These are phyloP conservation scores for Kwoniella sp. DNA, from an alignment of 768 basidiomycete genomes.

Conservation along the genomic window DNA sequence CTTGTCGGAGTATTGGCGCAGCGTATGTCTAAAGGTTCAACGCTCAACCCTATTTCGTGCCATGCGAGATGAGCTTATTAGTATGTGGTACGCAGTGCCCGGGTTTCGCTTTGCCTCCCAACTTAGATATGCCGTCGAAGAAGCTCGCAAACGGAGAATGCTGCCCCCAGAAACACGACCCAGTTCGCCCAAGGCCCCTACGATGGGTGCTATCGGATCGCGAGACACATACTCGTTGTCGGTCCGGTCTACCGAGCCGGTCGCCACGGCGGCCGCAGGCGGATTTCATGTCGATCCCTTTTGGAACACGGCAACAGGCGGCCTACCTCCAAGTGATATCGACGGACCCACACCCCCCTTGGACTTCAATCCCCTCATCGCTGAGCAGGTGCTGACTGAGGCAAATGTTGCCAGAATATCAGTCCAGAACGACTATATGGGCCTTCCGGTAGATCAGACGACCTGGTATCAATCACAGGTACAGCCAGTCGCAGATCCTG, in stretches of 20 bases:
- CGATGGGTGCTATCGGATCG: neutral
- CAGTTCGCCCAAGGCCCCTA: conserved; percentile 16
- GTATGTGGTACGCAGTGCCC: conserved; percentile 41
- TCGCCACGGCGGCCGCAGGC: neutral
- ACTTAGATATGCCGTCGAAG: conserved; percentile 35
- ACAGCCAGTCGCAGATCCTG: neutral
- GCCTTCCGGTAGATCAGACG: neutral
- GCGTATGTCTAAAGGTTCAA: conserved; percentile 10
- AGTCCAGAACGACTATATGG: neutral
- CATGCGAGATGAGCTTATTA: neutral
- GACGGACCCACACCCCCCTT: too few relatives aligned
- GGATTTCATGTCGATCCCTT: neutral
- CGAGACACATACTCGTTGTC: neutral
- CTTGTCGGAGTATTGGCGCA: conserved; percentile 22
- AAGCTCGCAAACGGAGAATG: conserved; percentile 33
- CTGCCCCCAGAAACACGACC: conserved; percentile 41
- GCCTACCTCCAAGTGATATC: too few relatives aligned
- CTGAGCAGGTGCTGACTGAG: neutral
- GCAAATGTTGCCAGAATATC: neutral
- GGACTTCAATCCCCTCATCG: neutral
- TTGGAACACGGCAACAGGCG: neutral
- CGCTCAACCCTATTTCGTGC: neutral
- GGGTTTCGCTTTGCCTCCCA: conserved; percentile 41
- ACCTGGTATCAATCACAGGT: neutral
- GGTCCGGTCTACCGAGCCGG: neutral